Evolutionary conservation across 2,329 filamentous ascomycete genomes (phyloP).

Genomic region (Sporothrix humicola): DNA sequence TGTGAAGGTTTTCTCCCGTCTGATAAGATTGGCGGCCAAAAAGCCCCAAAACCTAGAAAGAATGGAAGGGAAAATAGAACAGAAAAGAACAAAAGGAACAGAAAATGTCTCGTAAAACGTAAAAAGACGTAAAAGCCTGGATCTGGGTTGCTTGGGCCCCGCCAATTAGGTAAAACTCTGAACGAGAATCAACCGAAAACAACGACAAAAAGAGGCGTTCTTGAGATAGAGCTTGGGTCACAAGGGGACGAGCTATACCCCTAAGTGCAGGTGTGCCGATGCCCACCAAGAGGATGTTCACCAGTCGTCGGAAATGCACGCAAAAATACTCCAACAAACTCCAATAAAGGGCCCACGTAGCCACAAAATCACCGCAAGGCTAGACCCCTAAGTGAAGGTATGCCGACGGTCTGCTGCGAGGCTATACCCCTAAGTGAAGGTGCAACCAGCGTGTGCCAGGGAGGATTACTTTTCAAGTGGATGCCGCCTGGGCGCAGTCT

Average conservation of each 20-base stretch:
- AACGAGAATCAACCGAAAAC: too few relatives aligned
- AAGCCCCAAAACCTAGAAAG: too few relatives aligned
- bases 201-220: neutral
- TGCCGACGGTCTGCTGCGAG: conserved; percentile 24
- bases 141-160: neutral
- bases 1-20: neutral
- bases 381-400: conserved; percentile 40
- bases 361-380: conserved; percentile 25
- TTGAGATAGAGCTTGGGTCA: neutral
- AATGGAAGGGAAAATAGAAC: neutral
- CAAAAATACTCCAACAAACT: conserved; percentile 4
- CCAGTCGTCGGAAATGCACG: neutral
- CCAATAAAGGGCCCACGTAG: conserved; percentile 2
- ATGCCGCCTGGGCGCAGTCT: neutral
- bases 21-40: neutral
- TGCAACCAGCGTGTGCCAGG: conserved; percentile 8
- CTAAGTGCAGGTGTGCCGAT: conserved; percentile 36
- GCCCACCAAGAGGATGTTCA: neutral
- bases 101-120: conserved; percentile 9
- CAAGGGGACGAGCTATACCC: conserved; percentile 35
- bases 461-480: conserved; percentile 13
- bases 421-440: conserved; percentile 36
- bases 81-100: neutral
- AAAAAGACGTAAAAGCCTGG: neutral
- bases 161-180: conserved; percentile 31